Evolutionary conservation across 169 alveolate genomes (phyloP).

Genomic region (Plasmodium relictum): DNA sequence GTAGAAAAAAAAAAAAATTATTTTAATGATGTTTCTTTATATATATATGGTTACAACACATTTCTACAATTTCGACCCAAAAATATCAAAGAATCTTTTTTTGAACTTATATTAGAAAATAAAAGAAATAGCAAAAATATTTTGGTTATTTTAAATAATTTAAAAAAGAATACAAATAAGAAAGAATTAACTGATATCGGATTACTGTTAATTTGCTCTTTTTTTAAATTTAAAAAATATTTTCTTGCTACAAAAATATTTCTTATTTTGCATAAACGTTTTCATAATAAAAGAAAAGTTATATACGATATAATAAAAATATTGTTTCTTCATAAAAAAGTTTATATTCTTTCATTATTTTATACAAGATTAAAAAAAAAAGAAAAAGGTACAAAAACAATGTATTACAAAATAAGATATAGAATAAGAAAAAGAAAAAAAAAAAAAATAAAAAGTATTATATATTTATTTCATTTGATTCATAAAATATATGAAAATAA

Average conservation of each 20-base stretch:
- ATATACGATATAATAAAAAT: constrained; percentile 37
- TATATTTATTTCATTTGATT: not conserved
- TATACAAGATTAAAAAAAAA: constrained; percentile 11
- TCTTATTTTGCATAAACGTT: constrained; percentile 26
- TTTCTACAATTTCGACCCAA: constrained; percentile 36
- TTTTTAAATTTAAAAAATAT: constrained; percentile 22
- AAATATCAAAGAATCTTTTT: constrained; percentile 7
- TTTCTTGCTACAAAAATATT: constrained; percentile 55
- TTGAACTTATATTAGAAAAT: constrained; percentile 12
- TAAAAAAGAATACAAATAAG: constrained; percentile 22
- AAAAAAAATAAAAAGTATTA: not conserved
- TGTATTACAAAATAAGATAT: not conserved
- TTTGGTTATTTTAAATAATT: constrained; percentile 8
- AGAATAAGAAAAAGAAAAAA: not conserved
- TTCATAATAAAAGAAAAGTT: constrained; percentile 21
- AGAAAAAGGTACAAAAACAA: not conserved
- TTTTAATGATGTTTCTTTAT: not conserved
- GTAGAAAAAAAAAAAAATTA: not conserved
- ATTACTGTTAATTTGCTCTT: constrained; percentile 13
- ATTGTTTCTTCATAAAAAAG: constrained; percentile 18
- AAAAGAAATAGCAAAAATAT: constrained; percentile 20
- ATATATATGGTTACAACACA: constrained; percentile 23
- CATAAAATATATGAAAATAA: not conserved
- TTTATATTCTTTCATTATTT: constrained; percentile 38
- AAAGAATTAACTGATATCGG: constrained; percentile 40